phyloP scores from a whole-genome alignment of 345 rosid species.

The Psidium friedrichsthalianum region DNA sequence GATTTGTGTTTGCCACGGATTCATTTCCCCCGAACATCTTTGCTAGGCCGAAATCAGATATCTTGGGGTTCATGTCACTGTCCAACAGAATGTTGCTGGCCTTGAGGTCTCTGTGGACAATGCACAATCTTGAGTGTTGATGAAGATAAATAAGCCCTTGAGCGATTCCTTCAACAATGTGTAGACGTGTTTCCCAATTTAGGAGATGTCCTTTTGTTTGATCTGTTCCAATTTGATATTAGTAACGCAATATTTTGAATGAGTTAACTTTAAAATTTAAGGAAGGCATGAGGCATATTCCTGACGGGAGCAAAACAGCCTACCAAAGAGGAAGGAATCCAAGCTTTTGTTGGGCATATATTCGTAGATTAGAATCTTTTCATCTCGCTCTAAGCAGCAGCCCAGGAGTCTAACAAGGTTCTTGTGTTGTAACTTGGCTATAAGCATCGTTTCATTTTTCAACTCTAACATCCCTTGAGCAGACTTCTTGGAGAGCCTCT shows the following conservation, averaged over 20 bases:
- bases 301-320: not conserved
- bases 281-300: not conserved
- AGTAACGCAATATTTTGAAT: not conserved
- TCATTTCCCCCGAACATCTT: slow-evolving; percentile 11
- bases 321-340: slow-evolving; percentile 19
- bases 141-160: slow-evolving; percentile 42
- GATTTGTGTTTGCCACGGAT: slow-evolving; percentile 19
- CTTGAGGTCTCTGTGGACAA: slow-evolving; percentile 36
- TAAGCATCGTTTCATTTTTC: slow-evolving; percentile 12
- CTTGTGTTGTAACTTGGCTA: slow-evolving; percentile 21
- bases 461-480: slow-evolving; percentile 25
- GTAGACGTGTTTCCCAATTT: slow-evolving; percentile 13
- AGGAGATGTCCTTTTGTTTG: slow-evolving; percentile 3
- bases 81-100: slow-evolving; percentile 23
- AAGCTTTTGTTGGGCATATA: slow-evolving; percentile 28
- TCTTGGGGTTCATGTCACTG: slow-evolving; percentile 16
- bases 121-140: slow-evolving; percentile 32
- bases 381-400: slow-evolving; percentile 18
- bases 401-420: slow-evolving; percentile 29
- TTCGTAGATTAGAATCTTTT: slow-evolving; percentile 22
- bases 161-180: slow-evolving; percentile 32
- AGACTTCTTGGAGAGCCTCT: slow-evolving; percentile 17
- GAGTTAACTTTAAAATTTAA: not conserved
- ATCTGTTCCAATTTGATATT: slow-evolving; percentile 8
- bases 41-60: slow-evolving; percentile 32